Base-by-base conservation (phyloP, 2,329 filamentous ascomycete species). In the Fusarium virguliforme region DNA sequence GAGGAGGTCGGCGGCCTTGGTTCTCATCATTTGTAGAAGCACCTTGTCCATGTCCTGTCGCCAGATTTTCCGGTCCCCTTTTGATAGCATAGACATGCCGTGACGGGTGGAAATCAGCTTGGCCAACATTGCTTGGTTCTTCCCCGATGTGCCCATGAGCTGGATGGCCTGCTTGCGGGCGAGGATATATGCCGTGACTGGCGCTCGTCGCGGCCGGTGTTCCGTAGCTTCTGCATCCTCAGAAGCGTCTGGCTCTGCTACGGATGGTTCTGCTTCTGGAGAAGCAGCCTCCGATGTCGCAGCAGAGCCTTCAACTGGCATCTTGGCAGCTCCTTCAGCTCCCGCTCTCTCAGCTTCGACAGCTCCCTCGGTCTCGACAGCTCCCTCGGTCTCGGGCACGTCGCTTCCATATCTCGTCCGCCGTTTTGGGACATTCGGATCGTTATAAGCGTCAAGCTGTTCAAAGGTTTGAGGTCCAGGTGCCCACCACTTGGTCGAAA, bases 11-110 rank as follows among this genome's bases (percentile, higher is more conserved):
- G 83, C 79, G 18, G 86, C 81, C 2, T 83, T 79, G 6, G 83
- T 78, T 5, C 87, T 85, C 79, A 90, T 81, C 64, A 86, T 79
- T 6, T 82, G 77, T 4, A 90, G 79, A 0, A 92, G 74, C 28
- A 87, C 81, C 0, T 81, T 77, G 35, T 85, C 82, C 88, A 91
- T 92, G 70, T 90, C 88, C 6, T 79, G 41, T 32, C 88, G 84
- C 72, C 77, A 81, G 22, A 79, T 54, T 8, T 71, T 57, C 30
- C 55, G 55, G 10, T 56, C 50, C 1, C 54, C 28, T 4, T 74
- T 46, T 7, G 68, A 43, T 2, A 58, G 40, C 10, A 68, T 46
- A 4, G 75, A 71, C 72, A 79, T 78, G 15, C 81, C 81, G 12
- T 60, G 72, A 8, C 79, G 76, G 15, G 57, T 18, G 1, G 62